Evolutionary conservation across 2,329 filamentous ascomycete species (phyloP), one percentile per base, ranked within the genome.

Genomic region (Penicillium sp.): DNA sequence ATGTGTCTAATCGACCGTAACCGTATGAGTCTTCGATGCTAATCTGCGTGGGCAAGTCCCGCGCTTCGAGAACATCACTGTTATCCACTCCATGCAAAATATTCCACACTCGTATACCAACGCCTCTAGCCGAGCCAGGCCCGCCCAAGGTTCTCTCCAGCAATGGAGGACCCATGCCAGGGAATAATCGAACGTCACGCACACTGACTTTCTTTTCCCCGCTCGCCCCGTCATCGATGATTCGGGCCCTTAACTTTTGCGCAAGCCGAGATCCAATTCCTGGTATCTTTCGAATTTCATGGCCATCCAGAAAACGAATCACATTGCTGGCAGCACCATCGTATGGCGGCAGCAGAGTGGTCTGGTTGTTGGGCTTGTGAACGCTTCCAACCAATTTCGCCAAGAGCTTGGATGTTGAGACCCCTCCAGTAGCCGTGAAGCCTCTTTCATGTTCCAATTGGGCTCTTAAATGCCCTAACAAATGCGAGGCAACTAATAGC

Each of bases 1-100:
- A 59, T 0, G 73, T 79, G 49, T 83, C 76, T 1, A 95, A 69
- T 0, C 80, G 78, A 15, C 77, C 74, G 59, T 80, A 77, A 17
- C 77, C 74, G 60, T 94, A 96, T 11, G 87, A 92, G 64, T 96
- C 89, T 59, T 96, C 90, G 47, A 96, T 92, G 61, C 86, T 92
- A 58, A 96, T 93, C 62, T 95, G 89, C 1, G 79, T 80, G 0
- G 90, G 90, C 1, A 93, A 65, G 30, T 80, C 76, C 50, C 77
- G 77, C 2, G 80, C 83, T 45, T 80, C 73, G 33, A 80, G 79
- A 12, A 96, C 87, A 41, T 85, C 80, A 0, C 75, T 72, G 35
- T 79, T 67, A 59, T 96, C 90, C 17, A 87, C 72, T 4, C 89
- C 90, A 59, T 95, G 82, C 2, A 96, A 67, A 5, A 95, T 69